Conservation (phyloP, 768 basidiomycete genomes). For the Collybia sordida region DNA sequence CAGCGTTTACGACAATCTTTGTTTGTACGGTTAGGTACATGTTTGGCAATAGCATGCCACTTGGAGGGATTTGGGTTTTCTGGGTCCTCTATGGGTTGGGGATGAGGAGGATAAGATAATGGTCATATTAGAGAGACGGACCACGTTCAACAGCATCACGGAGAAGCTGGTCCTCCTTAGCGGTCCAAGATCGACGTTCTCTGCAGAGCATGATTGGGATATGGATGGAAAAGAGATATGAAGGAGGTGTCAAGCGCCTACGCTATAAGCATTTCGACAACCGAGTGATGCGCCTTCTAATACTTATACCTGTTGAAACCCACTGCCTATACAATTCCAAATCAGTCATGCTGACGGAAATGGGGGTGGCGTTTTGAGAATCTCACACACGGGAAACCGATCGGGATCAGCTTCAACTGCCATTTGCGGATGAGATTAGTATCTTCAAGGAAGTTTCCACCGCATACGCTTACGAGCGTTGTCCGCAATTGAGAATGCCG, state of each 20-base stretch:
- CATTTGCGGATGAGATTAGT: conserved; percentile 16
- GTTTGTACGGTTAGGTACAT: conserved; percentile 61
- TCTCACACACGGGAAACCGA: conserved; percentile 18
- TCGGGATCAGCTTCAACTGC: conserved; percentile 23
- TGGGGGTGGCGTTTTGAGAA: conserved; percentile 20
- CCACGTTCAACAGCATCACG: conserved; percentile 51
- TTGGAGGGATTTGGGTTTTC: conserved; percentile 56
- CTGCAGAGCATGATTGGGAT: conserved; percentile 35
- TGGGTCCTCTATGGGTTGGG: conserved; percentile 46
- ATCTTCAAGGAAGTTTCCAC: conserved; percentile 22
- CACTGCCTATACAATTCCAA: conserved; percentile 13
- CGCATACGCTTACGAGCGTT: conserved; percentile 15
- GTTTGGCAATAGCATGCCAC: conserved; percentile 64
- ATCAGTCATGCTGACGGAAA: conserved; percentile 18
- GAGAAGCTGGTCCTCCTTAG: conserved; percentile 52
- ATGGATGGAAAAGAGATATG: conserved; percentile 12
- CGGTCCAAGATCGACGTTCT: conserved; percentile 53
- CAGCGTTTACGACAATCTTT: conserved; percentile 65
- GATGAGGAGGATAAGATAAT: conserved; percentile 13
- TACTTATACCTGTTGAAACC: conserved; percentile 16
- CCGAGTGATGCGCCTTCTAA: conserved; percentile 20
- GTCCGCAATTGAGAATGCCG: conserved; percentile 22
- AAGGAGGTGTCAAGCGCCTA: conserved; percentile 15
- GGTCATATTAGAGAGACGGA: conserved; percentile 14
- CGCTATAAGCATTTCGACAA: conserved; percentile 15